These are phyloP conservation scores for Fonsecaea monophora DNA, from an alignment of 2,329 filamentous ascomycete species.

Conservation along the genomic window DNA sequence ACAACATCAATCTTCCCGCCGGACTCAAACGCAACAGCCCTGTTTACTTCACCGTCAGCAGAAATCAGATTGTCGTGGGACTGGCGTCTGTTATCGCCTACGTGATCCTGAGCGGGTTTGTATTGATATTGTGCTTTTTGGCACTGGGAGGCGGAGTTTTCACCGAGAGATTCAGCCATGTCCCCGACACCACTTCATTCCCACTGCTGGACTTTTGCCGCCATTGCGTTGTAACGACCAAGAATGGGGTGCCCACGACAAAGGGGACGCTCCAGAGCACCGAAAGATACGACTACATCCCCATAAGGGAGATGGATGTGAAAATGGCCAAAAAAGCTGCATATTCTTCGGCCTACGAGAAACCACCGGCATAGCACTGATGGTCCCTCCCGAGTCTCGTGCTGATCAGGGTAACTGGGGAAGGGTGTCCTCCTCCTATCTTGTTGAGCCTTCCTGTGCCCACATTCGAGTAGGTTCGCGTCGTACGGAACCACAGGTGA, in stretches of 20 bases:
- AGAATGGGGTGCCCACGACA: background rate
- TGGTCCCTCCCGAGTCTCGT: background rate
- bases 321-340: background rate
- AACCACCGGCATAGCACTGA: background rate
- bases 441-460: background rate
- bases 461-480: too few relatives aligned
- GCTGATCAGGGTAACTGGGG: background rate
- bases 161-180: background rate
- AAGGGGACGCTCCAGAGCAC: background rate
- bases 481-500: too few relatives aligned
- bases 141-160: background rate
- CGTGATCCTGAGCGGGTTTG: background rate
- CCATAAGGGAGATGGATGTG: background rate
- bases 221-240: background rate
- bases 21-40: constrained; percentile 3
- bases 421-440: background rate
- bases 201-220: constrained; percentile 1
- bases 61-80: constrained; percentile 1
- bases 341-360: background rate
- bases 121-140: background rate
- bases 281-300: background rate
- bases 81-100: background rate
- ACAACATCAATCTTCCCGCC: background rate
- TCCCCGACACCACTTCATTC: constrained; percentile 1
- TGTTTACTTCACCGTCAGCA: background rate